phyloP scores from a whole-genome alignment of 2,329 filamentous ascomycete species.

The Tolypocladium inflatum region DNA sequence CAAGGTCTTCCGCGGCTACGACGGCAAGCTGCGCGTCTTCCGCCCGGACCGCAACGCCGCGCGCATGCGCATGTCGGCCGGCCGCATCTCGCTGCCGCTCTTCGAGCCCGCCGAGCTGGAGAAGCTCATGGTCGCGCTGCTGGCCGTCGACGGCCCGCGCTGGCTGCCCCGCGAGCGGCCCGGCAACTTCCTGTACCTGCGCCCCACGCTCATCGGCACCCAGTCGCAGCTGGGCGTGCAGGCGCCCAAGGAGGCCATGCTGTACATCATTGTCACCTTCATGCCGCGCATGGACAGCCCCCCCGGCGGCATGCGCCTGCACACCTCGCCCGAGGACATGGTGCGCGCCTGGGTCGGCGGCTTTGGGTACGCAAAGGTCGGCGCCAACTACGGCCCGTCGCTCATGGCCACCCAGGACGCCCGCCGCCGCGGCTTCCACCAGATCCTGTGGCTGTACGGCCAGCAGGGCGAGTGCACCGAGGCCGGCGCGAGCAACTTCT shows the following conservation, averaged over 20 bases:
- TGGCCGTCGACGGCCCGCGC: slow-evolving; percentile 62
- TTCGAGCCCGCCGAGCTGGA: slow-evolving; percentile 65
- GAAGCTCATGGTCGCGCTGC: slow-evolving; percentile 62
- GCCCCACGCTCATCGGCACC: slow-evolving; percentile 79
- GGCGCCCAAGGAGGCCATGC: slow-evolving; percentile 69
- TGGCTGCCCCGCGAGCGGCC: slow-evolving; percentile 67
- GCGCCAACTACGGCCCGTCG: slow-evolving; percentile 85
- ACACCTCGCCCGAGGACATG: slow-evolving; percentile 72
- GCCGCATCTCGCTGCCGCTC: slow-evolving; percentile 62
- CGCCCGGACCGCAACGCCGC: slow-evolving; percentile 64
- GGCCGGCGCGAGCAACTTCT: slow-evolving; percentile 88
- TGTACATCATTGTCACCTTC: slow-evolving; percentile 69
- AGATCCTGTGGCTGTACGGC: slow-evolving; percentile 92
- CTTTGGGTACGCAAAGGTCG: slow-evolving; percentile 85
- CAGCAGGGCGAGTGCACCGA: slow-evolving; percentile 72
- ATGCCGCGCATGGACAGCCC: slow-evolving; percentile 48
- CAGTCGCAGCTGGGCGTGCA: slow-evolving; percentile 73
- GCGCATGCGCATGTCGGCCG: slow-evolving; percentile 51
- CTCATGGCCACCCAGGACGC: slow-evolving; percentile 73
- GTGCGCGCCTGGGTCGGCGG: slow-evolving; percentile 89
- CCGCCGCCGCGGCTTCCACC: slow-evolving; percentile 63
- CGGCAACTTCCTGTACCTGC: slow-evolving; percentile 71
- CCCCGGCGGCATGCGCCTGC: slow-evolving; percentile 56
- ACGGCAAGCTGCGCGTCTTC: slow-evolving; percentile 68
- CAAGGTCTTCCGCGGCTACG: slow-evolving; percentile 72